Conservation (phyloP, 1,284 basidiomycete species). For the Trametes sp. region DNA sequence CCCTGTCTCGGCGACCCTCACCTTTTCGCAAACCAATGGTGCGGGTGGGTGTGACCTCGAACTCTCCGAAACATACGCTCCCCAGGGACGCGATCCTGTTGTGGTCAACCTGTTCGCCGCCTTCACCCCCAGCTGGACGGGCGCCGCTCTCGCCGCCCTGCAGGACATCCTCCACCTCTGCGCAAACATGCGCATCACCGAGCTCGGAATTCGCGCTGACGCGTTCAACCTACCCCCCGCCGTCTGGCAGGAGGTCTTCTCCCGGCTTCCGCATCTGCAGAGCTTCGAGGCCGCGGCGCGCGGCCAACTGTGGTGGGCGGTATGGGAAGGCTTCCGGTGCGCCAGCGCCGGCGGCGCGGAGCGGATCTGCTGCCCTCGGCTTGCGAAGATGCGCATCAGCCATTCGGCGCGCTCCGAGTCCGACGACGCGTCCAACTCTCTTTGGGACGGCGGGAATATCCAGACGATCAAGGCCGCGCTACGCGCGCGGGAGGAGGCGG, state of each 20-base stretch:
- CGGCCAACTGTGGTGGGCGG: background rate
- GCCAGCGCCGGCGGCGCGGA: background rate
- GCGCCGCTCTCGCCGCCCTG: background rate
- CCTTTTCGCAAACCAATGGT: too few species aligned
- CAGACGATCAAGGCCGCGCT: background rate
- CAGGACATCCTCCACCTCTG: background rate
- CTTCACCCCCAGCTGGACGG: background rate
- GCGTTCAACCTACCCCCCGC: background rate
- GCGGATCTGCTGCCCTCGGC: background rate
- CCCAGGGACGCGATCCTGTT: too few species aligned
- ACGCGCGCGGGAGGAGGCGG: background rate
- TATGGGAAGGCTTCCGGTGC: background rate
- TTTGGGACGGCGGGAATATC: background rate
- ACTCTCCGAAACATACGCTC: background rate
- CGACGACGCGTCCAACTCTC: background rate
- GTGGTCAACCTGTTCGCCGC: background rate
- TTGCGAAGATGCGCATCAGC: background rate
- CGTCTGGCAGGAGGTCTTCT: background rate
- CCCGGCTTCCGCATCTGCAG: background rate
- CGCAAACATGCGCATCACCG: background rate
- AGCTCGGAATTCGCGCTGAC: background rate
- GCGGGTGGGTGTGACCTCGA: background rate
- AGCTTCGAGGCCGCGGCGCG: background rate
- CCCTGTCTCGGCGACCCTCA: background rate
- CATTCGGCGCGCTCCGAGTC: background rate